phyloP scores from a whole-genome alignment of 768 basidiomycete species.

The Tricholoma hemisulphureum region DNA sequence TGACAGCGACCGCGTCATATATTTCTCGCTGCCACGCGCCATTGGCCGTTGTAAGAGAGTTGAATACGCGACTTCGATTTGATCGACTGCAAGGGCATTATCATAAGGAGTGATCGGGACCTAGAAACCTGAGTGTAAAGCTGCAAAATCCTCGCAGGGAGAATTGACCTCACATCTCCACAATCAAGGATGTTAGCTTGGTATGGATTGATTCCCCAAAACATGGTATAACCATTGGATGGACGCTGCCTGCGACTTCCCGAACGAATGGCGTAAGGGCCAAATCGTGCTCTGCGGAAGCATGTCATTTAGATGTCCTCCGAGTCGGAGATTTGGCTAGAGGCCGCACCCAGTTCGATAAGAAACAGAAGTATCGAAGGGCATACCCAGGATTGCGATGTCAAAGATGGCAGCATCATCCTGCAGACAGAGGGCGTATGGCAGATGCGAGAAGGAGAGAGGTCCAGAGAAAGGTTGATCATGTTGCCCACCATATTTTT shows the following conservation, averaged over 20 bases:
- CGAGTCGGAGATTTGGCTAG: not conserved
- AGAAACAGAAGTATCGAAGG: constrained; percentile 71
- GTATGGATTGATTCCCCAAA: constrained; percentile 74
- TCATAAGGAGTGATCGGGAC: constrained; percentile 80
- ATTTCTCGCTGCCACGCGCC: constrained; percentile 32
- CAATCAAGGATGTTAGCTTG: constrained; percentile 70
- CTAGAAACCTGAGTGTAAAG: constrained; percentile 31
- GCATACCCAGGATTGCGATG: constrained; percentile 78
- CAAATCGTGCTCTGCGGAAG: constrained; percentile 74
- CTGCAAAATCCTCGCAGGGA: not conserved
- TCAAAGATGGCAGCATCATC: constrained; percentile 55
- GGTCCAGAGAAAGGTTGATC: constrained; percentile 81
- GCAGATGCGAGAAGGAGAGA: constrained; percentile 78
- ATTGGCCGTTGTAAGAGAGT: constrained; percentile 65
- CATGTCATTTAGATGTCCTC: not conserved
- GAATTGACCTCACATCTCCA: constrained; percentile 59
- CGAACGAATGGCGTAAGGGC: constrained; percentile 80
- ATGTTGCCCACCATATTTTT: constrained; percentile 72
- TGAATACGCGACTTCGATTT: constrained; percentile 84
- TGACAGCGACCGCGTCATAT: constrained; percentile 39
- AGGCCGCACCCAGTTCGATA: constrained; percentile 52
- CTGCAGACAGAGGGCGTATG: constrained; percentile 71
- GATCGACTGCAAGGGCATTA: constrained; percentile 78
- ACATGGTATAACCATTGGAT: constrained; percentile 58
- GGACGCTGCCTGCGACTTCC: constrained; percentile 69